A percentile compares a stretch with the other conserved stretches of the same genome.
phyloP scores from a whole-genome alignment of 2,329 filamentous ascomycete species.

The Fusarium oxysporum region DNA sequence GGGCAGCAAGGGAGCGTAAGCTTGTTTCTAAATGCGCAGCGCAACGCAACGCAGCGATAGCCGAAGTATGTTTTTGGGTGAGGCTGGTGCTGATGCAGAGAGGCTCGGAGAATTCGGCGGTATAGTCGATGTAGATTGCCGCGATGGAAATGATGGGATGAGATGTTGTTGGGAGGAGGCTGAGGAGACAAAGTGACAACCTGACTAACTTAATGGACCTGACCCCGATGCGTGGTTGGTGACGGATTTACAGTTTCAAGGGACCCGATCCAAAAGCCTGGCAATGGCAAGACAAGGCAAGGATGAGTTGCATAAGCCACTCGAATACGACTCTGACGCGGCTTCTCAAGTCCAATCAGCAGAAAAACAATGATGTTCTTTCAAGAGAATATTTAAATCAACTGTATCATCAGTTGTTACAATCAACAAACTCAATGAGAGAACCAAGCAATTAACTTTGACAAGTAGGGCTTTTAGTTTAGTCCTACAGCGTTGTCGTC shows the following conservation, averaged over 20 bases:
- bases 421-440: not conserved
- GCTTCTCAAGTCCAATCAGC: not conserved
- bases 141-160: not conserved
- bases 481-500: slow-evolving; percentile 4
- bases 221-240: slow-evolving; percentile 28
- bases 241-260: slow-evolving; percentile 41
- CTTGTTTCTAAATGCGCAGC: slow-evolving; percentile 16
- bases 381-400: too few relatives aligned
- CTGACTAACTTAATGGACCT: slow-evolving; percentile 15
- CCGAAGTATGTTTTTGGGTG: slow-evolving; percentile 1
- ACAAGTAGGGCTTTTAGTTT: slow-evolving; percentile 4
- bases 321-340: slow-evolving; percentile 24
- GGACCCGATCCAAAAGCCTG: slow-evolving; percentile 22
- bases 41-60: slow-evolving; percentile 10
- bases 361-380: not conserved
- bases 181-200: slow-evolving; percentile 29
- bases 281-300: slow-evolving; percentile 25
- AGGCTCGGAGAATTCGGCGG: not conserved
- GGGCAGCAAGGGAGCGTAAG: slow-evolving; percentile 25
- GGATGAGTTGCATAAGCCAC: slow-evolving; percentile 36
- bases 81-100: slow-evolving; percentile 10
- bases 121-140: slow-evolving; percentile 20
- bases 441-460: not conserved
- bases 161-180: slow-evolving; percentile 30
- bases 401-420: not conserved